Evolutionary conservation across 441 rosid species (phyloP).

Genomic region (Rhodomyrtus psidioides): DNA sequence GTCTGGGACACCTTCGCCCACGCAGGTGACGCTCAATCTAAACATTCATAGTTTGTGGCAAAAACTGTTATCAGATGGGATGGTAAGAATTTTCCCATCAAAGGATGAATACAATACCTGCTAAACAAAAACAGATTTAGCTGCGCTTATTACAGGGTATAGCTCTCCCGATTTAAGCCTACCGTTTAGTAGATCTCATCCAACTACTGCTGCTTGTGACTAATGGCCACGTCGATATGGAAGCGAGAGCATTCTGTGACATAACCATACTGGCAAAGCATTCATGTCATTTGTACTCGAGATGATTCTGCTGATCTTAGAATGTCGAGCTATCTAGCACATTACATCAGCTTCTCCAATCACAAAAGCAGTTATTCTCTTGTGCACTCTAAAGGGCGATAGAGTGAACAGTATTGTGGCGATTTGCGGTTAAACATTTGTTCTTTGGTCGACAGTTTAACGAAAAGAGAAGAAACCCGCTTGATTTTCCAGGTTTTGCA

Average conservation of each 20-base stretch:
- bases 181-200: background rate
- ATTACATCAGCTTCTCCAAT: background rate
- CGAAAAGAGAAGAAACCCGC: background rate
- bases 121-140: background rate
- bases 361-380: background rate
- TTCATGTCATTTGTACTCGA: background rate
- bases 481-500: slow-evolving; percentile 20
- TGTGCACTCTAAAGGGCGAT: background rate
- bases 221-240: background rate
- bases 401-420: background rate
- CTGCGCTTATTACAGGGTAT: background rate
- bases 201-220: background rate
- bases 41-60: background rate
- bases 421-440: background rate
- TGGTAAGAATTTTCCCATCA: background rate
- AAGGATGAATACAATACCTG: background rate
- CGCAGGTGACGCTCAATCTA: slow-evolving; percentile 11
- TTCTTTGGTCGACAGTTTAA: background rate
- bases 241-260: background rate
- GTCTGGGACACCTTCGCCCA: slow-evolving; percentile 53
- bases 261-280: background rate
- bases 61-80: background rate
- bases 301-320: background rate
- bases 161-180: background rate
- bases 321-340: background rate